Evolutionary conservation across 1,139 yeast species (phyloP).

Genomic region (Casaregolazyma lundiana): DNA sequence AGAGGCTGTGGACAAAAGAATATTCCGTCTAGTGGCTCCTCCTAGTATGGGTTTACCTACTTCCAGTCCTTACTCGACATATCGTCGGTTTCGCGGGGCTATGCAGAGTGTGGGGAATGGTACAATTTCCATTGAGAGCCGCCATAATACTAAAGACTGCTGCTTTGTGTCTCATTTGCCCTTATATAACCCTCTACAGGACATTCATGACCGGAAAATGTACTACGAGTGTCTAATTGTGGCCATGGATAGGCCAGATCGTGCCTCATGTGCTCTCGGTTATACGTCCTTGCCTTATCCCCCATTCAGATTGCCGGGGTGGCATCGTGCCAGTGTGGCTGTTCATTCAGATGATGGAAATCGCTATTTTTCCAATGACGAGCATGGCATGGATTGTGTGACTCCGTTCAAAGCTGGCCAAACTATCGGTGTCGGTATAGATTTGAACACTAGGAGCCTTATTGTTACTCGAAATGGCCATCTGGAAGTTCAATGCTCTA

Average conservation of each 20-base stretch:
- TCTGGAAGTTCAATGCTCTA: constrained; percentile 23
- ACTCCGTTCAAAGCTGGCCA: constrained; percentile 23
- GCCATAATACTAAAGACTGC: constrained; percentile 19
- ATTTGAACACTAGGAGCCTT: constrained; percentile 20
- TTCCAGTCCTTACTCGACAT: constrained; percentile 13
- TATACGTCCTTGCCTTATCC: constrained; percentile 29
- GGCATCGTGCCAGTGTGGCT: constrained; percentile 31
- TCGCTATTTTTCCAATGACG: constrained; percentile 27
- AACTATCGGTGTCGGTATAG: constrained; percentile 28
- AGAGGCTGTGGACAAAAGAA: constrained; percentile 11
- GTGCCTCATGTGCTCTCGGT: constrained; percentile 27
- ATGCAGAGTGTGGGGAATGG: constrained; percentile 17
- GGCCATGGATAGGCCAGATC: constrained; percentile 20
- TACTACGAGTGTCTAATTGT: constrained; percentile 28
- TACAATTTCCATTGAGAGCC: constrained; percentile 18
- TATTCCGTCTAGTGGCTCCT: constrained; percentile 19
- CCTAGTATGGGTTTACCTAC: constrained; percentile 18
- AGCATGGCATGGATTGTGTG: constrained; percentile 25
- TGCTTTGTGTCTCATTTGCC: constrained; percentile 24
- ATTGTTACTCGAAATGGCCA: constrained; percentile 24
- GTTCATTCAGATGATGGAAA: constrained; percentile 32
- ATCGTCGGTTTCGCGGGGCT: constrained; percentile 23
- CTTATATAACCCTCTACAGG: constrained; percentile 18
- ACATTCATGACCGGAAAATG: constrained; percentile 14
- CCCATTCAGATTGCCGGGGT: constrained; percentile 29